phyloP scores from a whole-genome alignment of 169 alveolate genomes.

The Plasmodium knowlesi region DNA sequence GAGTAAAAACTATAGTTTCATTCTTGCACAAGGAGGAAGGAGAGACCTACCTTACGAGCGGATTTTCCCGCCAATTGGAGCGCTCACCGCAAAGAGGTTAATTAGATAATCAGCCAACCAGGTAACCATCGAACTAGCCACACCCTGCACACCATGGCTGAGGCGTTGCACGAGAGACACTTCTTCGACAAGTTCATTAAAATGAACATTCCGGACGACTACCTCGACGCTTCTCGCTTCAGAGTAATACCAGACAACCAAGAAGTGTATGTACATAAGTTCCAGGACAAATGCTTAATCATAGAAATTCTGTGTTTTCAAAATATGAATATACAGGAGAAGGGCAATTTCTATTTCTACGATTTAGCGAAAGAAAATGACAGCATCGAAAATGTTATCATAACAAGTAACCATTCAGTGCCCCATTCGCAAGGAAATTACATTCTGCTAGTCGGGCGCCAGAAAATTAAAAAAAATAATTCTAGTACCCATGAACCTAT shows the following conservation, averaged over 20 bases:
- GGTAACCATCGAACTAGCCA: neutral
- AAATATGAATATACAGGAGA: constrained; percentile 32
- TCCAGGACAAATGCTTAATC: constrained; percentile 38
- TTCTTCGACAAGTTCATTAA: constrained; percentile 35
- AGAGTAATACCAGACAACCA: constrained; percentile 71
- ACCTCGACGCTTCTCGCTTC: constrained; percentile 26
- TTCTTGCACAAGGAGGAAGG: neutral
- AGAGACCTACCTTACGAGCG: neutral
- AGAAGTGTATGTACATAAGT: constrained; percentile 68
- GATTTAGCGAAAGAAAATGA: constrained; percentile 66
- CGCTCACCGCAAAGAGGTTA: neutral
- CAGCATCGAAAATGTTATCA: constrained; percentile 50
- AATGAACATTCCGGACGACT: constrained; percentile 52
- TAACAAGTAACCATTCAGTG: constrained; percentile 6
- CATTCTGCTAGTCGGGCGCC: constrained; percentile 44
- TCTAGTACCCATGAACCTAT: constrained; percentile 5
- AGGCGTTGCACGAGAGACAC: constrained; percentile 17
- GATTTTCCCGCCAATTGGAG: neutral
- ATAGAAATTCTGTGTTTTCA: constrained; percentile 43
- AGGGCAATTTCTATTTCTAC: constrained; percentile 56
- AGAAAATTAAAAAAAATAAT: constrained; percentile 44
- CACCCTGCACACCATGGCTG: constrained; percentile 7
- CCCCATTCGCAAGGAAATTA: constrained; percentile 41
- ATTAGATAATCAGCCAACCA: neutral
- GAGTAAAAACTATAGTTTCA: neutral